Percentiles rank a stretch among this genome's conserved stretches.
Conservation (phyloP, 2,329 filamentous ascomycete genomes). For the Claviceps pazoutovae region DNA sequence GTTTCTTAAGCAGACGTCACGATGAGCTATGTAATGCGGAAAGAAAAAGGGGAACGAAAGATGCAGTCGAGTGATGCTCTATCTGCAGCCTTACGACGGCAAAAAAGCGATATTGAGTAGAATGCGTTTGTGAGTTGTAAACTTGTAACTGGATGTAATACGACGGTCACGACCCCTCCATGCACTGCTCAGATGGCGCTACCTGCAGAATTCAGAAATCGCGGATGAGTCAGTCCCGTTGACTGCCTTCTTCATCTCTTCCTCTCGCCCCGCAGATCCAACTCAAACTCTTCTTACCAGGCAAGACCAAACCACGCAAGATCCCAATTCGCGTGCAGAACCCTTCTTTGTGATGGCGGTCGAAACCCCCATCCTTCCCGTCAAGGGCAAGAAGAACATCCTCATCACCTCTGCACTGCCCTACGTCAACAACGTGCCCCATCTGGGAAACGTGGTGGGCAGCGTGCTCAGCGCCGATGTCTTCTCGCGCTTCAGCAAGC, state of each 20-base stretch:
- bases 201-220: too few species aligned
- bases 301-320: background rate
- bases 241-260: background rate
- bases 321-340: background rate
- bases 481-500: slow-evolving; percentile 68
- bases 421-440: slow-evolving; percentile 63
- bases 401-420: slow-evolving; percentile 85
- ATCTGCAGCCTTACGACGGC: too few species aligned
- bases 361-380: slow-evolving; percentile 40
- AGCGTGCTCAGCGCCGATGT: slow-evolving; percentile 82
- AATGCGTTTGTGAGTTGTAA: too few species aligned
- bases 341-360: slow-evolving; percentile 5
- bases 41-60: too few species aligned
- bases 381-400: slow-evolving; percentile 68
- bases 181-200: too few species aligned
- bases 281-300: background rate
- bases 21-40: too few species aligned
- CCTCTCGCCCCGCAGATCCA: background rate
- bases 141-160: too few species aligned
- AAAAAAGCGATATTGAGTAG: too few species aligned
- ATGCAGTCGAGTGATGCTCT: too few species aligned
- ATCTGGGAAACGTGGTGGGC: slow-evolving; percentile 80
- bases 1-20: too few species aligned
- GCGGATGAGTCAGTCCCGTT: too few species aligned
- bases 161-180: too few species aligned